Evolutionary conservation across 2,329 filamentous ascomycete genomes (phyloP), one percentile per base, ranked within the genome.

Genomic region (Endocalyx cinctus): DNA sequence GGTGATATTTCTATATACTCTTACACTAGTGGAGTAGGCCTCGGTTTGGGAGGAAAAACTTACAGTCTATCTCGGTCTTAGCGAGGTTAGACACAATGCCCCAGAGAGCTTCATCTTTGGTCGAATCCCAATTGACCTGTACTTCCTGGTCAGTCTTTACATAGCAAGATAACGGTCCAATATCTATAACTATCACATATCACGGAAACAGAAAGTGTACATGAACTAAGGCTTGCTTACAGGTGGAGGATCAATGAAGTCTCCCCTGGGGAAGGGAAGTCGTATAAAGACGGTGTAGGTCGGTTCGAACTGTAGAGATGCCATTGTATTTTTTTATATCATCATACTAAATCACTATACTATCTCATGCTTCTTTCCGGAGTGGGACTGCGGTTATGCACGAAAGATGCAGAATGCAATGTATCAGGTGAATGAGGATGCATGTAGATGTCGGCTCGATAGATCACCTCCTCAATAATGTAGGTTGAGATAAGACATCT

Each of bases 41-140:
- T n/a, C n/a, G n/a, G n/a, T n/a, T n/a, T n/a, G 19, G 38, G 29
- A 52, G 34, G 10, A 13, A 31, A 25, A 23, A 51, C 69, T 58
- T 68, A 94, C 90, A 98, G 57, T 97, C 80, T 53, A 96, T 80
- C 53, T 94, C 84, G 37, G 80, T 84, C 55, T 87, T 87, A 2
- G 85, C 79, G 19, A 83, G 79, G 41, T 82, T 82, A 0, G 88
- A 94, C 5, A 97, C 75, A 32, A 95, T 79, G 58, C 86, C 86
- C 92, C 92, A 98, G 12, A 98, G 64, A 8, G 79, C 79, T 39
- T 87, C 84, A 54, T 97, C 92, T 59, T 96, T 97, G 15, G 74
- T 69, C 2, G 82, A 74, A 60, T 89, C 82, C 92, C 92, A 98
- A 59, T 87, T 79, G 35, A 92, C 81, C 87, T 94, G 7, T 11